phyloP scores from a whole-genome alignment of 768 basidiomycete genomes.

The Podaxis sp. region DNA sequence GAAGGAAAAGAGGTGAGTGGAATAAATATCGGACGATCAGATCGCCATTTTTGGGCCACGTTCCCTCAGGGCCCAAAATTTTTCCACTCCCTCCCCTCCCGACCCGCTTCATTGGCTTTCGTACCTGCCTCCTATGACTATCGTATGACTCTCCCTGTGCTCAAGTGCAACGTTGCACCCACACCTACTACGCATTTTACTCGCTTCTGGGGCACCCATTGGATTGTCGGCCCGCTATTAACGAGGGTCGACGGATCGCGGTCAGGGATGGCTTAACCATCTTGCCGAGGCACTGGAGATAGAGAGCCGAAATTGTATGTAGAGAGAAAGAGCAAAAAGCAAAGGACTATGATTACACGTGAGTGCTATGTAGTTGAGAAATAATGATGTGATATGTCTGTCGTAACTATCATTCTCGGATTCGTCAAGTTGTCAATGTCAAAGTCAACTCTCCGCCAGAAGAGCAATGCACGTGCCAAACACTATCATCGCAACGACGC shows the following conservation, averaged over 20 bases:
- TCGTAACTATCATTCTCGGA: neutral
- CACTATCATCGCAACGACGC: conserved; percentile 45
- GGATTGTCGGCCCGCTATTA: neutral
- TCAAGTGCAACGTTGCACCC: neutral
- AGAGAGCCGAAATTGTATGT: neutral
- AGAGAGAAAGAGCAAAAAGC: neutral
- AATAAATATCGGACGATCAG: conserved; percentile 20
- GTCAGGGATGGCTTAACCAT: neutral
- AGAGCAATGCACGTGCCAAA: conserved; percentile 54
- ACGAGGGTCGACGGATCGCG: neutral
- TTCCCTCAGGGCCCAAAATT: conserved; percentile 20
- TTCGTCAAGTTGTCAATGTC: neutral
- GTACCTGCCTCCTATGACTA: conserved; percentile 8
- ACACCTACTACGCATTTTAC: neutral
- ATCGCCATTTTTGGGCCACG: conserved; percentile 26
- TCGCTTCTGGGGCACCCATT: neutral
- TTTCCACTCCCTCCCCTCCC: conserved; percentile 5
- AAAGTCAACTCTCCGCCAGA: conserved; percentile 35
- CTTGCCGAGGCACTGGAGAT: neutral
- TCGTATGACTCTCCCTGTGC: neutral
- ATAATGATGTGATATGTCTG: too few relatives aligned
- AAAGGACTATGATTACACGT: neutral
- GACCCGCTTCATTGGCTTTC: neutral
- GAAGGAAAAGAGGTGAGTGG: conserved; percentile 23
- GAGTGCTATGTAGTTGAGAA: neutral